Base-by-base conservation (phyloP, 179 eudicot genomes). In the Camellia oleifera region DNA sequence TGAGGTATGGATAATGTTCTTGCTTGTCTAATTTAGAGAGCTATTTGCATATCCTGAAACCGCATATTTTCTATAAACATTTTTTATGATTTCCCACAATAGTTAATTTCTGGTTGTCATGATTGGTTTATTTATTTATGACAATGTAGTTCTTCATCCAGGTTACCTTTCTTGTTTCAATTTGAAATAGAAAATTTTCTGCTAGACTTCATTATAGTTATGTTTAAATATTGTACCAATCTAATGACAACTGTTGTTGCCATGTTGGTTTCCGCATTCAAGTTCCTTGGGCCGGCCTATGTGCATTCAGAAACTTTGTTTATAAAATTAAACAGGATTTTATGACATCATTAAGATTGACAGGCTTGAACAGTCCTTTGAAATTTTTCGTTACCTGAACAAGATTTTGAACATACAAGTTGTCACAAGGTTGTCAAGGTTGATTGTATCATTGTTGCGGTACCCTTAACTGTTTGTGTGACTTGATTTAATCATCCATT, bases 1-100 rank as follows among this genome's bases (percentile, higher is more conserved):
- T 32, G 99, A 96, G 98, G 99, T 96, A 82, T 83, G 80, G 32
- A 17, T 53, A 10, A n/a, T 71, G 14, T 32, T 75, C 18, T 5
- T 72, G 14, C 9, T 56, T 78, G 56, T 54, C 75, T 18, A 68
- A 17, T 69, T 62, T 58, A 69, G 12, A 69, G 12, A 52, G 17
- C 15, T 10, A 18, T 69, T 42, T n/a, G 14, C 56, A 44, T 45
- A 69, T 58, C 12, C 23, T 15, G 54, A 69, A 63, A 69, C 0
- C 13, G 0, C 17, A 15, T 5, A 69, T 14, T 56, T 40, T 4
- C 53, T 58, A 7, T 15, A 17, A 17, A 15, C 45, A 17, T 17
- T 60, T 11, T 14, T 13, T 57, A 48, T 69, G 15, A 6, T 1
- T 15, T 4, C 5, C 13, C 48, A 23, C 12, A 56, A 15, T 26